Conservation (phyloP, 768 basidiomycete genomes). For the Phanerochaete carnosa region DNA sequence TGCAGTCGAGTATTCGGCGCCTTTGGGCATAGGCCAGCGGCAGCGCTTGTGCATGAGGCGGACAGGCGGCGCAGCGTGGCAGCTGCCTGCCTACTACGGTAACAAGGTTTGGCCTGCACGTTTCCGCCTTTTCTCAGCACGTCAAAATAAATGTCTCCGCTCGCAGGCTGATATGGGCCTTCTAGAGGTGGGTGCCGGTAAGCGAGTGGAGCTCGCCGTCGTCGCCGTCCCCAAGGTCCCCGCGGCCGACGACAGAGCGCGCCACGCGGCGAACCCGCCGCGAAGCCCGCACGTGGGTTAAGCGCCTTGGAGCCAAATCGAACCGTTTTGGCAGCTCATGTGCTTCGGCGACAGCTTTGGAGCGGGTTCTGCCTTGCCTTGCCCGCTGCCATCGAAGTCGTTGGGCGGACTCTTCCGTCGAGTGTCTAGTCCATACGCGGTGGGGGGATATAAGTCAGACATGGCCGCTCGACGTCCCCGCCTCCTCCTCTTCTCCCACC, state of each 20-base stretch:
- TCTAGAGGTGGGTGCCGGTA: no score
- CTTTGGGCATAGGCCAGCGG: no score
- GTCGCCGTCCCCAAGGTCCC: background rate
- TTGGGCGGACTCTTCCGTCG: background rate
- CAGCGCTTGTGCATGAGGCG: no score
- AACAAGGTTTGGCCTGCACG: no score
- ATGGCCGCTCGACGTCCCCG: background rate
- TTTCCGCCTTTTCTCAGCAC: no score
- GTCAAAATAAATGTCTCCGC: no score
- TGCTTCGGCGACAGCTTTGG: background rate
- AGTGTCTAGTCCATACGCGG: background rate
- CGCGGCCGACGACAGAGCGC: no score
- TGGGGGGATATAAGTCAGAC: background rate
- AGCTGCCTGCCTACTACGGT: no score
- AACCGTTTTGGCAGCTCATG: background rate
- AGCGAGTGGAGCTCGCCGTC: background rate
- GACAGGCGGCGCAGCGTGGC: no score
- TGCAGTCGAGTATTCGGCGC: no score
- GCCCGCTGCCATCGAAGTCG: background rate
- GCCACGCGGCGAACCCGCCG: no score
- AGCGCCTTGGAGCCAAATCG: background rate
- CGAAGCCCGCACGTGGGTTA: background rate
- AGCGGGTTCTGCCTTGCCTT: background rate
- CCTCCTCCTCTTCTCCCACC: background rate
- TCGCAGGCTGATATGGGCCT: no score